A percentile compares a stretch with the other conserved stretches of the same genome.
Evolutionary conservation across 73 alveolate species (phyloP).

Genomic region (Paramecium primaurelia): DNA sequence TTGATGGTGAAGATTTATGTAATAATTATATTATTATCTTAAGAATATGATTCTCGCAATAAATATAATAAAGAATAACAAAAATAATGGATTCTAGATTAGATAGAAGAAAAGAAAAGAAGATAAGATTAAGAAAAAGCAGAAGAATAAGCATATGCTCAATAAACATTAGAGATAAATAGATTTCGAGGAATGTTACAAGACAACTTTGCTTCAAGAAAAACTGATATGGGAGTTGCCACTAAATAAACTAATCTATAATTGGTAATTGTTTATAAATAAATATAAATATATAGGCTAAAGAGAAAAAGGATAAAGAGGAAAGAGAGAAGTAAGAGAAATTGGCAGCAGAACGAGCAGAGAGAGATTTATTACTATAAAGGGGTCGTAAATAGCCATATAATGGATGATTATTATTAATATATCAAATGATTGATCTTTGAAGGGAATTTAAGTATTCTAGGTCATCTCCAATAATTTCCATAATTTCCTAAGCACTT

Average conservation of each 20-base stretch:
- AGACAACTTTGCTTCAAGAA: neutral
- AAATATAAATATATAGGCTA: neutral
- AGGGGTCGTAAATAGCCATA: neutral
- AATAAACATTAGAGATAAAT: slow-evolving; percentile 13
- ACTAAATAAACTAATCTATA: slow-evolving; percentile 3
- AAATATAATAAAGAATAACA: neutral
- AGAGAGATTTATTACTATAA: neutral
- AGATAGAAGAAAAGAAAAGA: neutral
- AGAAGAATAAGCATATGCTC: slow-evolving; percentile 26
- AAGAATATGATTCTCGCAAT: neutral
- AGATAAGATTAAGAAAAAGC: slow-evolving; percentile 3
- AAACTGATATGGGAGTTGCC: slow-evolving; percentile 23
- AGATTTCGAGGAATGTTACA: slow-evolving; percentile 32
- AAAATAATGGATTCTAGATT: neutral
- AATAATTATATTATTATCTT: neutral
- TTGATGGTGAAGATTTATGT: slow-evolving; percentile 49
- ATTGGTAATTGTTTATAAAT: neutral
- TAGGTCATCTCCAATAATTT: neutral
- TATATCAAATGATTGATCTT: neutral
- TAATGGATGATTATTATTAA: neutral
- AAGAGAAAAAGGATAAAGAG: slow-evolving; percentile 30
- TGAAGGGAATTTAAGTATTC: slow-evolving; percentile 4
- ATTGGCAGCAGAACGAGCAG: neutral
- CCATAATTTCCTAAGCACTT: neutral
- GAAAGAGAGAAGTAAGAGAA: neutral